Base-by-base conservation (phyloP, 345 rosid species). In the Pugionium cornutum region DNA sequence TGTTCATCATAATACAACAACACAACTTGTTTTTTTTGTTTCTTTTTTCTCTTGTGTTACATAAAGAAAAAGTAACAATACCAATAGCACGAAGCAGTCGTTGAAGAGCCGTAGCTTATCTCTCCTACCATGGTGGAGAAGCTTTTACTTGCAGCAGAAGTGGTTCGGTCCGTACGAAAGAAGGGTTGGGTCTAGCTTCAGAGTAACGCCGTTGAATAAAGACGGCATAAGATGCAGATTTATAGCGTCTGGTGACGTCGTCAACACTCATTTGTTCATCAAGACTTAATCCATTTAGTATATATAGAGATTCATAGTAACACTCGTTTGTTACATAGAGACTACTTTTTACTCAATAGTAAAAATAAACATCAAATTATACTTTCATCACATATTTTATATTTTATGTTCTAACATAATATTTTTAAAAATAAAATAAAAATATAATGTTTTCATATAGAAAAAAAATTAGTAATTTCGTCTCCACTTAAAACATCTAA, bases 101-200 rank as follows among this genome's bases (percentile, higher is more conserved):
- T 51, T 92, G 67, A 87, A 81, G 77, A 77, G 80, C 63, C 70
- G 77, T 9, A 82, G 74, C 1, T 84, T 92, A 28, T 78, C 89
- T 1, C 66, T 89, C 1, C 91, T 96, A 7, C 98, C 98, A 0
- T 92, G 98, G 98, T 76, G 95, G 68, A 92, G 89, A 69, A 82
- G 82, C 74, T 83, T 91, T 26, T 87, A 85, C 79, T 78, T 89
- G 83, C 85, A 81, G 30, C 83, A 83, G 68, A 92, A 89, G 76
- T 89, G 92, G 96, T 73, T 89, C 30, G 92, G 86, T n/a, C 83
- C 89, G 7, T 82, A 83, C 77, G 77, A 80, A 27, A 81, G 98
- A 60, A 84, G 78, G 55, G 52, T 65, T n/a, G 88, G 78, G 52
- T 77, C 75, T 8, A 34, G 28, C 30, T 57, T 67, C 10, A 64